Evolutionary conservation across 495 filamentous ascomycete species (phyloP), one percentile per base, ranked within the genome.

Genomic region (Filosporella fistucella): DNA sequence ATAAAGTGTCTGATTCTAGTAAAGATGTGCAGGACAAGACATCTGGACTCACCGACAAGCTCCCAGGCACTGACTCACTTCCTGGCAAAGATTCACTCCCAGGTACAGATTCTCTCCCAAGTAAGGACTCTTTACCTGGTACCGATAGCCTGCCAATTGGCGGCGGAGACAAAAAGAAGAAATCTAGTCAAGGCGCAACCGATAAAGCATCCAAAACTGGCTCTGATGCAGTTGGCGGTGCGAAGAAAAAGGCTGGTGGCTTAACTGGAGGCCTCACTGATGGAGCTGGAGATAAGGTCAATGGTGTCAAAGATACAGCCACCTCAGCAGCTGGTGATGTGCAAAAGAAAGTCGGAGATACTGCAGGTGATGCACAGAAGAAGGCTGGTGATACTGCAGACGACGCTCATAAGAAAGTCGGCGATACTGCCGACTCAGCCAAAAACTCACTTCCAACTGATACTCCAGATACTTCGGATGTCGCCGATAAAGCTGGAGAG

Each of bases 121-220:
- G n/a, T n/a, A n/a, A n/a, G n/a, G n/a, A n/a, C n/a, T n/a, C n/a
- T n/a, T 16, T 42, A 25, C 47, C 38, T 17, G 33, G 24, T n/a
- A 28, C 45, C 7, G 47, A 42, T n/a, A 26, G 12, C 13, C 29
- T 44, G 3, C 47, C 47, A 25, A 14, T 9, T 28, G 47, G 47
- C 18, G 45, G 34, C 10, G 37, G 17, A 12, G 46, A 12, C 16
- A 35, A 34, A 20, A 29, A 25, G 1, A 42, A 42, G 13, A 26
- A 26, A 8, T 16, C 38, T 6, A 42, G 17, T 4, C 14, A 25
- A 7, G 39, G 21, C 13, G 23, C 39, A 6, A 7, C 37, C 12
- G 23, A 42, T 10, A 35, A 35, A n/a, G n/a, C 39, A 25, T n/a
- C 21, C 13, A 24, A 26, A 28, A 24, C 2, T 6, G 22, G 13